Percentiles rank a stretch among this genome's conserved stretches.
Conservation (phyloP, 2,329 filamentous ascomycete species). For the Diaporthe citrichinensis region DNA sequence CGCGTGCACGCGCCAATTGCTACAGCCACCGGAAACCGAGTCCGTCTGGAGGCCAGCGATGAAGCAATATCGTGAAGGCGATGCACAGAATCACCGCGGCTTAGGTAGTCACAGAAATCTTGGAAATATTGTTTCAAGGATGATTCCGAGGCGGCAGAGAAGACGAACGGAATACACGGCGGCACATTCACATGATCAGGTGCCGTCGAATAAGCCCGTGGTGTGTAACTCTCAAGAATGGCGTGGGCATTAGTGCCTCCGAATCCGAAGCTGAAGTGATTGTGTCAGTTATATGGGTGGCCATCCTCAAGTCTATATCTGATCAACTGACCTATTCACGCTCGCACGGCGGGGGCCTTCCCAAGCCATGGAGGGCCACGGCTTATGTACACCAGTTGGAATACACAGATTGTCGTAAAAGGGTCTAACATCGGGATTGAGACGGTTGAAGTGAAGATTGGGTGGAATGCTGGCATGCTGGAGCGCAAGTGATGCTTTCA, state of each 20-base stretch:
- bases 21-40: no score
- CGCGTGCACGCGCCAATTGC: no score
- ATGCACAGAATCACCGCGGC: neutral
- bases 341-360: neutral
- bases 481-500: conserved; percentile 54
- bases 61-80: neutral
- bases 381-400: conserved; percentile 32
- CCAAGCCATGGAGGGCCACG: neutral
- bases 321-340: conserved; percentile 17
- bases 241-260: conserved; percentile 34
- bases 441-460: conserved; percentile 51
- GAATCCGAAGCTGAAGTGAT: conserved; percentile 44
- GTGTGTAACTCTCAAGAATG: conserved; percentile 25
- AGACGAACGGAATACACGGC: conserved; percentile 43
- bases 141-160: conserved; percentile 47
- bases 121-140: neutral
- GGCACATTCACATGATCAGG: neutral
- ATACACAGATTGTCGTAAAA: conserved; percentile 41
- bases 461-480: conserved; percentile 53
- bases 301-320: no score
- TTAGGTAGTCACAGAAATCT: neutral
- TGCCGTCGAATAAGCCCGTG: neutral
- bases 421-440: conserved; percentile 52
- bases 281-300: neutral
- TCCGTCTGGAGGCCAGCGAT: no score